phyloP scores from a whole-genome alignment of 805 yeast genomes.

The Zygosaccharomyces lentus region DNA sequence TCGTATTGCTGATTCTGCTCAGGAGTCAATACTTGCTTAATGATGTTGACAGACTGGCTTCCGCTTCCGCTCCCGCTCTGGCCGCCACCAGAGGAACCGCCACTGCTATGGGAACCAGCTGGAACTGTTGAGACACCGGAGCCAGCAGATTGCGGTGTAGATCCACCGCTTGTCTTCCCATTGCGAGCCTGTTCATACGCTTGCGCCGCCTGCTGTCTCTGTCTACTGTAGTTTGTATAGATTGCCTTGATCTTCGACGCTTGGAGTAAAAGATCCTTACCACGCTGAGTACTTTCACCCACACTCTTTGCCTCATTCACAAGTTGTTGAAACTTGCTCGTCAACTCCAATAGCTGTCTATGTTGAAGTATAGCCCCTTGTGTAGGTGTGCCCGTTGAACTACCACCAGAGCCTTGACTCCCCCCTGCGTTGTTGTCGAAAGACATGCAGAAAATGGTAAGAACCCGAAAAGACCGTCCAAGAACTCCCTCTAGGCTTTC shows the following conservation, averaged over 20 bases:
- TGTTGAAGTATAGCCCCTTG: constrained; percentile 16
- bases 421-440: constrained; percentile 7
- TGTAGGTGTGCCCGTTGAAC: not conserved
- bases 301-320: constrained; percentile 59
- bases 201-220: constrained; percentile 29
- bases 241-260: constrained; percentile 63
- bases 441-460: constrained; percentile 6
- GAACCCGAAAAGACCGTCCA: not conserved
- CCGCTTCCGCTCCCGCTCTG: constrained; percentile 12
- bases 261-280: constrained; percentile 56
- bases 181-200: constrained; percentile 21
- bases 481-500: not conserved
- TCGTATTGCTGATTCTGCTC: constrained; percentile 32
- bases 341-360: constrained; percentile 46
- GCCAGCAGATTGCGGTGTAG: constrained; percentile 8
- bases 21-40: constrained; percentile 30
- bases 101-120: constrained; percentile 13
- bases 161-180: constrained; percentile 15
- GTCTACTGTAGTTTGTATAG: constrained; percentile 49
- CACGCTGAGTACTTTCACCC: constrained; percentile 56
- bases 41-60: constrained; percentile 24
- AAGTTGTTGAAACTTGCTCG: constrained; percentile 55
- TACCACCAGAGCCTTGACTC: constrained; percentile 9
- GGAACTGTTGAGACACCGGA: constrained; percentile 7
- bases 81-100: constrained; percentile 13